A percentile compares a stretch with the other conserved stretches of the same genome.
These are phyloP conservation scores for Acrodontium crateriforme DNA, from an alignment of 2,329 filamentous ascomycete species.

Conservation along the genomic window DNA sequence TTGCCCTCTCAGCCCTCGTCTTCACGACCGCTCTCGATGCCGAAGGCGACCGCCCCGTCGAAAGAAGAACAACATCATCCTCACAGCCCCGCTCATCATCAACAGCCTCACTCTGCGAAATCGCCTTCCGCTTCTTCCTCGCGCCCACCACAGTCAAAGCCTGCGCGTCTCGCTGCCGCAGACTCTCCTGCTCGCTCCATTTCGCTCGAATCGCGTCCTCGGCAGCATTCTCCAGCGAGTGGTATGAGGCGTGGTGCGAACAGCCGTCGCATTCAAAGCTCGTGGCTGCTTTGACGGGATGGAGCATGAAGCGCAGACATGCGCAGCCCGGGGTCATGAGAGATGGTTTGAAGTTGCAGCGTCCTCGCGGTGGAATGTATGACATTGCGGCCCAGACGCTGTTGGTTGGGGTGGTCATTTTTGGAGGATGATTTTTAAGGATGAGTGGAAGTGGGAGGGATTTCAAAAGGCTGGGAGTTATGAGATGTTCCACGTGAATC, in stretches of 20 bases:
- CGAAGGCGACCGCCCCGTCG: too few species aligned
- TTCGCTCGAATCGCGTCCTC: constrained; percentile 35
- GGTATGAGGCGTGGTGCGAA: constrained; percentile 40
- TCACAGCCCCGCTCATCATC: too few species aligned
- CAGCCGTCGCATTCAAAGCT: constrained; percentile 44
- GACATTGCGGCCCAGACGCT: constrained; percentile 39
- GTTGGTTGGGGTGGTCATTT: constrained; percentile 21
- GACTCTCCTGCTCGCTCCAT: constrained; percentile 29
- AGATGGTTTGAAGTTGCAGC: constrained; percentile 36
- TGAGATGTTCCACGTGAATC: too few species aligned
- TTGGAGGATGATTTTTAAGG: too few species aligned
- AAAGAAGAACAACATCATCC: too few species aligned
- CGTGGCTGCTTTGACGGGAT: constrained; percentile 40
- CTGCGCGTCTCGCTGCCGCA: constrained; percentile 4
- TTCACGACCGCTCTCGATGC: too few species aligned
- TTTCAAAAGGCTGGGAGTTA: too few species aligned
- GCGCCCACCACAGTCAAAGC: constrained; percentile 6
- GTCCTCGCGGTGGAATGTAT: constrained; percentile 36
- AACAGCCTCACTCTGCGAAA: constrained; percentile 4
- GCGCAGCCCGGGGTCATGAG: constrained; percentile 34
- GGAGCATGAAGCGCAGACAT: constrained; percentile 43
- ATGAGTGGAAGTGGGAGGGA: too few species aligned
- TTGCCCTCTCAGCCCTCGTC: too few species aligned
- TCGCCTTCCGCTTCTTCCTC: constrained; percentile 14
- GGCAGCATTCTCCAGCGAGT: constrained; percentile 37